These are phyloP conservation scores for Artemisia annua DNA, from an alignment of 129 eudicot species.

Conservation along the genomic window DNA sequence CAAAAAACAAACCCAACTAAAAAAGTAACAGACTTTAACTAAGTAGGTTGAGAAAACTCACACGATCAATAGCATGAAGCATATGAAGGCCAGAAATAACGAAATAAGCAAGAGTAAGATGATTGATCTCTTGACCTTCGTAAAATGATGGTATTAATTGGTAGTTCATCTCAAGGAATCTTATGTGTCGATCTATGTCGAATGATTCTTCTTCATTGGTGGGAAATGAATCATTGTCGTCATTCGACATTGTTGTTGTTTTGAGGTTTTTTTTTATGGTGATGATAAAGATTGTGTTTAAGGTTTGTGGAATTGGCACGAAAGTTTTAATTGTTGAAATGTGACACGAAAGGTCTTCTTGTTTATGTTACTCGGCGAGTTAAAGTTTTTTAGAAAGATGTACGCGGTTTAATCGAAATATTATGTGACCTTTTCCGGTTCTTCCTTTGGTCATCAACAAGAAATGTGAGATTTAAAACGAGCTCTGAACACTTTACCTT, in stretches of 20 bases:
- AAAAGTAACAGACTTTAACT: neutral
- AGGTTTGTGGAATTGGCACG: too few species aligned
- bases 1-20: too few species aligned
- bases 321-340: too few species aligned
- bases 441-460: too few species aligned
- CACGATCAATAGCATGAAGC: constrained; percentile 65
- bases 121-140: constrained; percentile 79
- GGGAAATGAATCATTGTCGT: constrained; percentile 25
- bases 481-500: too few species aligned
- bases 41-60: constrained; percentile 19
- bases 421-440: too few species aligned
- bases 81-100: constrained; percentile 74
- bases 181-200: constrained; percentile 68
- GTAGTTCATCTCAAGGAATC: constrained; percentile 70
- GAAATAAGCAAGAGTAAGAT: constrained; percentile 93
- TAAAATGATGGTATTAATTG: constrained; percentile 63
- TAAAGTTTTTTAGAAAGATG: too few species aligned
- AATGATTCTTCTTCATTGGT: constrained; percentile 28
- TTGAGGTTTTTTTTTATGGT: neutral
- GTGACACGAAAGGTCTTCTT: too few species aligned
- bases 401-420: too few species aligned
- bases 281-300: too few species aligned
- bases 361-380: too few species aligned
- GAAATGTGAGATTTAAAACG: too few species aligned
- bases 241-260: constrained; percentile 36